Percentiles rank a stretch among this genome's conserved stretches.
phyloP scores from a whole-genome alignment of 1,284 basidiomycete species.

The Ceraceosorus bombacis region DNA sequence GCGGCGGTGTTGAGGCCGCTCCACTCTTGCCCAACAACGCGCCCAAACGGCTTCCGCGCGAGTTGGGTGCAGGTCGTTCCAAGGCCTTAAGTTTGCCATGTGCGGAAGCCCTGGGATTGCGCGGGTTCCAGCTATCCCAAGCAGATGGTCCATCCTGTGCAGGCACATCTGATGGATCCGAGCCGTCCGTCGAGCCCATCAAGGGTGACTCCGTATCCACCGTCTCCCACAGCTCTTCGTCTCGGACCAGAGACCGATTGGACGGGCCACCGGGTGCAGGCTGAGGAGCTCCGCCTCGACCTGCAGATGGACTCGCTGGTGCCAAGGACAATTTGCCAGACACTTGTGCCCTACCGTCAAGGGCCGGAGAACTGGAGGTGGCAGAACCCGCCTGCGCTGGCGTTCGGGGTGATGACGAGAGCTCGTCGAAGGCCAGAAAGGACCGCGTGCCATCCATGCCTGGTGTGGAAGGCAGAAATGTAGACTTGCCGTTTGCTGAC shows the following conservation, averaged over 20 bases:
- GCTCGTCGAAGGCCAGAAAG: not conserved
- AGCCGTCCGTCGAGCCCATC: not conserved
- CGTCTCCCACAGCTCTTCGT: not conserved
- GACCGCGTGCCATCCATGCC: not conserved
- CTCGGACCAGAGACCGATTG: not conserved
- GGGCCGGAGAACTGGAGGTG: not conserved
- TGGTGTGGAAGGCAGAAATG: too few relatives aligned
- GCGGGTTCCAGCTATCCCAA: not conserved
- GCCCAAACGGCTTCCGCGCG: constrained; percentile 5
- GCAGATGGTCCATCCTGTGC: not conserved
- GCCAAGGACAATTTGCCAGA: not conserved
- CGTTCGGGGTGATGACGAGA: not conserved
- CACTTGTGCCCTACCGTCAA: not conserved
- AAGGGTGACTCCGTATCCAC: too few relatives aligned
- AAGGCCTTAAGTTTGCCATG: too few relatives aligned
- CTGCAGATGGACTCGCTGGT: not conserved
- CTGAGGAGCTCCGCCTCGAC: not conserved
- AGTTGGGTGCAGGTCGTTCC: not conserved
- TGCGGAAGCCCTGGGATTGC: too few relatives aligned
- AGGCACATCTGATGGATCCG: not conserved
- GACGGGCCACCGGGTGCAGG: not conserved
- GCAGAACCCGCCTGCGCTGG: not conserved
- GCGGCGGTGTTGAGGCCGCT: not conserved
- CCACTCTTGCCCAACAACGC: constrained; percentile 3
- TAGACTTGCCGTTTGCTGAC: too few relatives aligned